Conservation (phyloP, 176 grass and related monocot genomes). For the Coix lacrymajobi region DNA sequence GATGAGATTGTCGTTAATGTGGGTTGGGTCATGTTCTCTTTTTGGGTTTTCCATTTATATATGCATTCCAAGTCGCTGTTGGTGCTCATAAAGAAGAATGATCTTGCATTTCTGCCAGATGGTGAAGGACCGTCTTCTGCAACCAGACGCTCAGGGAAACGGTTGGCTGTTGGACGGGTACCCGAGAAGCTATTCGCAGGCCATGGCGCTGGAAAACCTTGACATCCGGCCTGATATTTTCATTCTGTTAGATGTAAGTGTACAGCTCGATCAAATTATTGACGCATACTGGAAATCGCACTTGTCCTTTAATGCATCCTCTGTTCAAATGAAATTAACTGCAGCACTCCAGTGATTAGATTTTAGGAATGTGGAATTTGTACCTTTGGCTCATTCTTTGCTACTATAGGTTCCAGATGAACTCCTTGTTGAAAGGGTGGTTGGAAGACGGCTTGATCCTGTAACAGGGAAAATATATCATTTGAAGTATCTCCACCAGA, state of each 20-base stretch:
- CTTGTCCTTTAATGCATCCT: background rate
- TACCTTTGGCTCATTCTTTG: slow-evolving; percentile 6
- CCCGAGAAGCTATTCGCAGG: slow-evolving; percentile 87
- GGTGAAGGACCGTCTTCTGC: slow-evolving; percentile 79
- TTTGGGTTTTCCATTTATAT: background rate
- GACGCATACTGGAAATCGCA: background rate
- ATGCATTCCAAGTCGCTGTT: background rate
- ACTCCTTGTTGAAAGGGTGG: slow-evolving; percentile 84
- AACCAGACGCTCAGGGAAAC: slow-evolving; percentile 79
- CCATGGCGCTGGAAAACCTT: slow-evolving; percentile 85
- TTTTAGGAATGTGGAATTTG: background rate
- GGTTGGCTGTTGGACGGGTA: slow-evolving; percentile 97
- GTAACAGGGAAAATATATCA: slow-evolving; percentile 96
- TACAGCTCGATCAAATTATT: background rate
- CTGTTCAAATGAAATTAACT: background rate
- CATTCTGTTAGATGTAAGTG: slow-evolving; percentile 83
- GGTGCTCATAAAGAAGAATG: background rate
- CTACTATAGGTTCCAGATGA: slow-evolving; percentile 68
- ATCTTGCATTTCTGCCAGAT: slow-evolving; percentile 43
- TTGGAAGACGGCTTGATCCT: slow-evolving; percentile 87
- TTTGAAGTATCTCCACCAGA: slow-evolving; percentile 94
- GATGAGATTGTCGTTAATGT: slow-evolving; percentile 90
- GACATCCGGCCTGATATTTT: slow-evolving; percentile 76
- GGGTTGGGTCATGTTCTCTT: slow-evolving; percentile 31
- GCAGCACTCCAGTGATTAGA: background rate